Evolutionary conservation across 169 alveolate genomes (phyloP).

Genomic region (Condylostoma magnum): DNA sequence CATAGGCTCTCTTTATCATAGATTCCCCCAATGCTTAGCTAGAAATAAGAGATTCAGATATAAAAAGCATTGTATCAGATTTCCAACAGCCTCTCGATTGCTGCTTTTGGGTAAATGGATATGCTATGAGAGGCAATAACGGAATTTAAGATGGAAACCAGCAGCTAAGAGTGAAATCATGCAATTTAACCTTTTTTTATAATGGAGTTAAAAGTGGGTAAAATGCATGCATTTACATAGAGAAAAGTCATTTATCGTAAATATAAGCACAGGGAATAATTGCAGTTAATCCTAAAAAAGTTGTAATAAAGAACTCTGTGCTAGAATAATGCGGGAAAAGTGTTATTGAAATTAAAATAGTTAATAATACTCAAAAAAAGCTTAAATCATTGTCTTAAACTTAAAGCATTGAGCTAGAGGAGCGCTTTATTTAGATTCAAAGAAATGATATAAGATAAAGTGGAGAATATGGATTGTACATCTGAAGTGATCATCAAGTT

Average conservation of each 20-base stretch:
- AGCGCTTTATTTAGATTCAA: background rate
- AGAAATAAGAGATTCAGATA: constrained; percentile 27
- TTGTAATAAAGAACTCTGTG: background rate
- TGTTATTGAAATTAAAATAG: background rate
- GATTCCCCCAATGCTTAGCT: constrained; percentile 2
- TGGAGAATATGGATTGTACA: constrained; percentile 18
- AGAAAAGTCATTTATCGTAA: background rate
- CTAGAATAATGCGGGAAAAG: constrained; percentile 10
- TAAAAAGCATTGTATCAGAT: background rate
- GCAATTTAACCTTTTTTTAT: constrained; percentile 3
- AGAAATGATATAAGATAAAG: constrained; percentile 6
- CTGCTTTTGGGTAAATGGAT: constrained; percentile 24
- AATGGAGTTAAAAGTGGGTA: background rate
- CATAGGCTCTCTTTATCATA: constrained; percentile 6
- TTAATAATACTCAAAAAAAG: background rate
- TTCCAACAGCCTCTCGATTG: background rate
- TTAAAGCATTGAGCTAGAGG: background rate
- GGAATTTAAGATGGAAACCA: background rate
- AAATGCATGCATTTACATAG: background rate
- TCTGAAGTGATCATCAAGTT: constrained; percentile 5
- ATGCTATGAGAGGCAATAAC: background rate
- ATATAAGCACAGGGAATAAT: background rate
- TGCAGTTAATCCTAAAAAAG: constrained; percentile 15
- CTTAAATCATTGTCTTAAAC: background rate
- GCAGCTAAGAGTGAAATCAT: background rate